Evolutionary conservation across 2,329 filamentous ascomycete genomes (phyloP).

Genomic region (Aspergillus amoenus): DNA sequence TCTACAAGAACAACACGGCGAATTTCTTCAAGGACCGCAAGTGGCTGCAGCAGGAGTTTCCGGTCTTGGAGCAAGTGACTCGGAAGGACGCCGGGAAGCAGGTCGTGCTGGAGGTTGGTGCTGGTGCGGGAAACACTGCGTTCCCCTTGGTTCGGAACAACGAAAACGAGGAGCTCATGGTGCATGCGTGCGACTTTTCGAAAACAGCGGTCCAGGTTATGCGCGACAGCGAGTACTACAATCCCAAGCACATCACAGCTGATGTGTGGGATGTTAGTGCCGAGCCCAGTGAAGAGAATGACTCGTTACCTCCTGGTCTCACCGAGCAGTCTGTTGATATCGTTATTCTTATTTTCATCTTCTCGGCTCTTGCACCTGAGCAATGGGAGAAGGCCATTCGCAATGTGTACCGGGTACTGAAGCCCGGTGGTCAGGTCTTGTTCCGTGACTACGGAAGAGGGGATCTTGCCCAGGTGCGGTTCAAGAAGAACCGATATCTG

Average conservation of each 20-base stretch:
- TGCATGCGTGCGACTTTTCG: conserved; percentile 96
- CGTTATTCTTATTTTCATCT: conserved; percentile 94
- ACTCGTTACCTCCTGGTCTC: conserved; percentile 70
- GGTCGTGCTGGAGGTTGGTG: conserved; percentile 84
- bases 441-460: conserved; percentile 97
- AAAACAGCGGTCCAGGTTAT: conserved; percentile 95
- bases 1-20: conserved; percentile 95
- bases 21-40: conserved; percentile 99
- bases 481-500: conserved; percentile 91
- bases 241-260: conserved; percentile 70
- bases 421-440: conserved; percentile 87
- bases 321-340: conserved; percentile 81
- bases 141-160: conserved; percentile 87
- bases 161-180: conserved; percentile 74
- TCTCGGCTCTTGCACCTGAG: conserved; percentile 80
- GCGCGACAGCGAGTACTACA: conserved; percentile 74
- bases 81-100: conserved; percentile 66
- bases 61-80: conserved; percentile 75
- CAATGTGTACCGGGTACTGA: conserved; percentile 80
- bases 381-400: conserved; percentile 82
- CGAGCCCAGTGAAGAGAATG: conserved; percentile 49
- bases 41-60: conserved; percentile 96
- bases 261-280: conserved; percentile 92
- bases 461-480: conserved; percentile 92
- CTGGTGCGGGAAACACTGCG: conserved; percentile 93